Base-by-base conservation (phyloP, 2,329 filamentous ascomycete genomes). In the Teratosphaeria zuluensis region DNA sequence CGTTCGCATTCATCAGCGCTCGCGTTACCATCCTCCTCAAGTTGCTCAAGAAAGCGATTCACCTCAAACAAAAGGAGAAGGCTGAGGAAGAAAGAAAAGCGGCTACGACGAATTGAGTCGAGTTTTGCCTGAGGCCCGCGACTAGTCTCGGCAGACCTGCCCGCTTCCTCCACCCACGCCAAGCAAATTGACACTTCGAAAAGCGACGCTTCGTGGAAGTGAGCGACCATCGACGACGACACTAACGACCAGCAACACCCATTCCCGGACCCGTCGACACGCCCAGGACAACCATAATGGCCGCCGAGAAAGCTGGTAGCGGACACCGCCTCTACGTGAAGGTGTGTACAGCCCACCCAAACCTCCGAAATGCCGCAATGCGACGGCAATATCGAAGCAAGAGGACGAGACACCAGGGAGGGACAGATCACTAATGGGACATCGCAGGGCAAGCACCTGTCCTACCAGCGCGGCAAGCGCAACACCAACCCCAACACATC, bases 391-490 rank as follows among this genome's bases (percentile, higher is more conserved):
- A 54, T 48, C 21, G n/a, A 28, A 51, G 33, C 55, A 32, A 8
- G 11, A 4, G 28, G 14, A 32, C 16, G n/a, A 19, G 24, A 16
- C 33, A n/a, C n/a, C 42, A 48, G n/a, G 9, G 42, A 48, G 19
- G 19, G 42, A 48, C 42, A 48, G 5, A 8, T n/a, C 32, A 28
- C 52, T 51, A 54, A 58, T 48, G 19, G 16, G n/a, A 48, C 19
- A 48, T 19, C 9, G n/a, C 42, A 48, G 90, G 92, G 91, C 84
- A 92, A 91, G 81, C 92, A 97, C 87, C 83, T 97, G 81, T 92
- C 88, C 82, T 96, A 96, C 85, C 88, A 95, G 85, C 89, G 92
- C 80, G 88, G 88, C 78, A 92, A 95, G 84, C 89, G 90, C 81
- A 88, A 84, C 81, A 91, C 87, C 76, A 91, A 89, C 84, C 88